phyloP scores from a whole-genome alignment of 163 green algal species.

The Chlamydomonas reinhardtii region DNA sequence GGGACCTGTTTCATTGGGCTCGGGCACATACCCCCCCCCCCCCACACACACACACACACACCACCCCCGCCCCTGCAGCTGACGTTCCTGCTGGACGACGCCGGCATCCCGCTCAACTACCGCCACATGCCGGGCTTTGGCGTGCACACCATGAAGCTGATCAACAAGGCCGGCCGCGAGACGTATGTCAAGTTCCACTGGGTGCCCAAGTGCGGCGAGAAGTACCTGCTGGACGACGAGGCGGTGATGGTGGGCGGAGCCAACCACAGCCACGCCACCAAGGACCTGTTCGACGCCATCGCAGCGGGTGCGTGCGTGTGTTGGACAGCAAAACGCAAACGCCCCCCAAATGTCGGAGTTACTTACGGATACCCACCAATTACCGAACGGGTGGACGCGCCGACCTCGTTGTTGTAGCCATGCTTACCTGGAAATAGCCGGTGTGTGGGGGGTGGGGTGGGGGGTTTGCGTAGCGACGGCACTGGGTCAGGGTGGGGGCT shows the following conservation, averaged over 20 bases:
- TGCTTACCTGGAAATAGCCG: too few species aligned
- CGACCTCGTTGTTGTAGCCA: too few species aligned
- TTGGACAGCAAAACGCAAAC: too few species aligned
- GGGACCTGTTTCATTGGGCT: too few species aligned
- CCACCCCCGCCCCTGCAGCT: slow-evolving; percentile 77
- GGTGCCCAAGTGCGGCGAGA: slow-evolving; percentile 87
- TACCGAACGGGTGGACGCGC: too few species aligned
- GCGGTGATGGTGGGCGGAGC: slow-evolving; percentile 85
- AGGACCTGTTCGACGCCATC: slow-evolving; percentile 94
- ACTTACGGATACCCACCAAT: too few species aligned
- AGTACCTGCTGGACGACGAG: slow-evolving; percentile 91
- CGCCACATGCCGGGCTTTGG: slow-evolving; percentile 95
- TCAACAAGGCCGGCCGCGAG: slow-evolving; percentile 84
- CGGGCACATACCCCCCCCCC: too few species aligned
- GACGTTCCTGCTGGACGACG: slow-evolving; percentile 93
- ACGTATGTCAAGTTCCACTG: slow-evolving; percentile 98
- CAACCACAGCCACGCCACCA: slow-evolving; percentile 94
- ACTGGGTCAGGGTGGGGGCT: too few species aligned
- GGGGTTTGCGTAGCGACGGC: too few species aligned
- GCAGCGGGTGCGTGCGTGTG: slow-evolving; percentile 57
- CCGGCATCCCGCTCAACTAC: slow-evolving; percentile 93
- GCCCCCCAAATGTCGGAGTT: too few species aligned
- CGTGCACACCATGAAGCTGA: slow-evolving; percentile 94
- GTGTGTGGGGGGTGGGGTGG: too few species aligned
- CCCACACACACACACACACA: too few species aligned